Percentiles rank a stretch among this genome's conserved stretches.
Evolutionary conservation across 805 yeast genomes (phyloP).

Genomic region (Kodamaea kakaduensis): DNA sequence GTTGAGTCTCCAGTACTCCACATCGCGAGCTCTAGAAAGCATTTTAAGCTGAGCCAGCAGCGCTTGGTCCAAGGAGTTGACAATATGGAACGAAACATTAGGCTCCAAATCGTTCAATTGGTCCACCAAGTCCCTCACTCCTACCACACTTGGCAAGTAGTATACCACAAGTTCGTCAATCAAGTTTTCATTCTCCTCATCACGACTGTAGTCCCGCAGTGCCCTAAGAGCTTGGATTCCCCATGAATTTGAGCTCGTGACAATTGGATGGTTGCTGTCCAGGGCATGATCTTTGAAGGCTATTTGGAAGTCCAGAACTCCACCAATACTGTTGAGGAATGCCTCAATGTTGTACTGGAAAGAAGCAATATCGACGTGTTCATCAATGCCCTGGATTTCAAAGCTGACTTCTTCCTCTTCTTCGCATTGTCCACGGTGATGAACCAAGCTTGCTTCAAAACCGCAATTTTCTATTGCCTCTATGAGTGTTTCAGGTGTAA

Average conservation of each 20-base stretch:
- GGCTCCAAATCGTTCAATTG: constrained; percentile 41
- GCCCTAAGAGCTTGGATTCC: constrained; percentile 13
- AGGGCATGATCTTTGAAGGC: constrained; percentile 15
- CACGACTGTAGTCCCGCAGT: constrained; percentile 13
- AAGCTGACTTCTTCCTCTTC: constrained; percentile 28
- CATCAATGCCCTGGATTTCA: constrained; percentile 31
- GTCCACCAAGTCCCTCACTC: constrained; percentile 61
- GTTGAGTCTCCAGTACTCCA: constrained; percentile 61
- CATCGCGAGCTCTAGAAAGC: constrained; percentile 67
- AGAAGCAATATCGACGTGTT: constrained; percentile 22
- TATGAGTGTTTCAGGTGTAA: constrained; percentile 16
- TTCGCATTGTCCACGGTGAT: constrained; percentile 6
- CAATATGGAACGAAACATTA: constrained; percentile 50
- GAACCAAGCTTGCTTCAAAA: constrained; percentile 18
- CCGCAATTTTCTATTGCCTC: constrained; percentile 31
- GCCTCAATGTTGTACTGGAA: constrained; percentile 42
- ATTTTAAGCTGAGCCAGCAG: constrained; percentile 62
- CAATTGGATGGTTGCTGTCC: constrained; percentile 7
- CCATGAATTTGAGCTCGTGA: constrained; percentile 15
- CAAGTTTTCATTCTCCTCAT: constrained; percentile 13
- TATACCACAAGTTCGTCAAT: constrained; percentile 39
- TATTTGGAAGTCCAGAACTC: constrained; percentile 24
- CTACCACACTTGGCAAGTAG: constrained; percentile 50
- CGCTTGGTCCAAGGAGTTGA: constrained; percentile 49
- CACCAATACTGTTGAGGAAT: constrained; percentile 27